phyloP scores from a whole-genome alignment of 139 green algal species.

The Chlorella sorokiniana region DNA sequence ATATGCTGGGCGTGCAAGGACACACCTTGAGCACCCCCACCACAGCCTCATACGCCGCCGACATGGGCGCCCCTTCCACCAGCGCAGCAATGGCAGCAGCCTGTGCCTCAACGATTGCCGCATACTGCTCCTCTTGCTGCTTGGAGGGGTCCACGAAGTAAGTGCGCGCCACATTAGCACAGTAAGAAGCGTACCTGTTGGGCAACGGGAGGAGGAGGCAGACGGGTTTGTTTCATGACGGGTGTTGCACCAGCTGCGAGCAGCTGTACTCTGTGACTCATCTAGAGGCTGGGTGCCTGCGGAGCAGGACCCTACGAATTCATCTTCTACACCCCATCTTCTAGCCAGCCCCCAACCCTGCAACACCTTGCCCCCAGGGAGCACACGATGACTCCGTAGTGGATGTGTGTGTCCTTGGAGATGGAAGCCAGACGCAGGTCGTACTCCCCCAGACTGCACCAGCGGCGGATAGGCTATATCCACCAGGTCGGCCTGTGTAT shows the following conservation, averaged over 20 bases:
- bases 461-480: constrained; percentile 96
- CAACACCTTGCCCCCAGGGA: constrained; percentile 43
- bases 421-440: constrained; percentile 64
- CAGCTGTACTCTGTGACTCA: no score
- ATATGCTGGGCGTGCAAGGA: neutral
- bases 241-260: no score
- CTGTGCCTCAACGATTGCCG: constrained; percentile 74
- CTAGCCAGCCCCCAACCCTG: neutral
- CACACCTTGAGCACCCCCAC: constrained; percentile 60
- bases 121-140: constrained; percentile 82
- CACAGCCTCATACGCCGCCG: constrained; percentile 74
- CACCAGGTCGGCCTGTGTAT: constrained; percentile 68
- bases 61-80: constrained; percentile 64
- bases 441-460: constrained; percentile 83
- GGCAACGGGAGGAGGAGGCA: neutral
- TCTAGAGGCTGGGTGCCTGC: no score
- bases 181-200: constrained; percentile 88
- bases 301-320: neutral
- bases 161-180: constrained; percentile 90
- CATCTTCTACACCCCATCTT: neutral
- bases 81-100: constrained; percentile 81
- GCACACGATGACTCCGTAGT: constrained; percentile 70
- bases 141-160: constrained; percentile 89
- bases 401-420: constrained; percentile 61
- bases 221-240: neutral